Evolutionary conservation across 169 alveolate species (phyloP).

Genomic region (Cryptosporidium ubiquitum): DNA sequence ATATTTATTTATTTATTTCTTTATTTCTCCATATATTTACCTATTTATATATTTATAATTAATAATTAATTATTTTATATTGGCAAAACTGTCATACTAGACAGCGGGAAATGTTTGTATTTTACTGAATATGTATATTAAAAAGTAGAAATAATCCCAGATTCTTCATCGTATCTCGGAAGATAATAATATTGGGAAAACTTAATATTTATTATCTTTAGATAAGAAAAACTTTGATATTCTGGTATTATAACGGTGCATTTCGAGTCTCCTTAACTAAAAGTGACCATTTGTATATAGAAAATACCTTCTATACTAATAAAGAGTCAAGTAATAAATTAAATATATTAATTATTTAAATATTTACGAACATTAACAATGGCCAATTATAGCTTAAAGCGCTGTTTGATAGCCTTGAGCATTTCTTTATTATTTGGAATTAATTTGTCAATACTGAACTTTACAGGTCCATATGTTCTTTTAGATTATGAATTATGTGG

Average conservation of each 20-base stretch:
- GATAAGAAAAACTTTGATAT: background rate
- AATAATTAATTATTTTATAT: background rate
- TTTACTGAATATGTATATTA: background rate
- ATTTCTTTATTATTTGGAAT: slow-evolving; percentile 39
- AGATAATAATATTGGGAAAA: background rate
- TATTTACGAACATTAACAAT: background rate
- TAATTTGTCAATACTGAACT: slow-evolving; percentile 32
- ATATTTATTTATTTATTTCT: too few species aligned
- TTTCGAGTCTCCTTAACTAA: too few species aligned
- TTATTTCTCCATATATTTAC: too few species aligned
- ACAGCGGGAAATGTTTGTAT: background rate
- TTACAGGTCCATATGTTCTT: slow-evolving; percentile 37
- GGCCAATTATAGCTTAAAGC: slow-evolving; percentile 36
- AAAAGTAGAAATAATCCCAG: background rate
- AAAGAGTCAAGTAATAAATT: background rate
- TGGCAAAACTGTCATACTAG: background rate
- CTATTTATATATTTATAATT: too few species aligned
- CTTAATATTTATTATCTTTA: background rate
- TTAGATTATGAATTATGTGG: slow-evolving; percentile 54
- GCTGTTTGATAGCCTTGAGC: slow-evolving; percentile 47
- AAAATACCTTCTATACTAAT: background rate
- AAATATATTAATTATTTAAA: background rate
- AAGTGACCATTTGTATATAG: too few species aligned
- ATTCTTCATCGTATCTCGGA: background rate
- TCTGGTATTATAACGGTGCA: background rate